Conservation (phyloP, 495 filamentous ascomycete species). For the Sphaerosporella brunnea region DNA sequence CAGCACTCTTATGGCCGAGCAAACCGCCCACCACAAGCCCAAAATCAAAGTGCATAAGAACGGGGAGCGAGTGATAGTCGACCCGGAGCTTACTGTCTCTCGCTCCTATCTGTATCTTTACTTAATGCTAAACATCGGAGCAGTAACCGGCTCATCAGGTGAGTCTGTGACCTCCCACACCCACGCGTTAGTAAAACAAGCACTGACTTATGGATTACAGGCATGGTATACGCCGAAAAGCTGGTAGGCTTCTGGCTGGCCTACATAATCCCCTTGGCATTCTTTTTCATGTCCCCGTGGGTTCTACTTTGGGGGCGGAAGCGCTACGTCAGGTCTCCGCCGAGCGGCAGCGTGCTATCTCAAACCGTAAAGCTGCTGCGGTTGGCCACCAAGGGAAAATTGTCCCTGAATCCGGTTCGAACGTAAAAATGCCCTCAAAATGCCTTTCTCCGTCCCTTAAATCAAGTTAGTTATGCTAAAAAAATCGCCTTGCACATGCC, state of each 20-base stretch:
- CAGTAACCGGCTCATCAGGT: slow-evolving; percentile 34
- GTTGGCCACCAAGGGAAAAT: slow-evolving; percentile 42
- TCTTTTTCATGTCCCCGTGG: slow-evolving; percentile 40
- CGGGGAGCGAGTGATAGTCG: slow-evolving; percentile 49
- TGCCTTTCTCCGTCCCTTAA: neutral
- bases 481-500: no score
- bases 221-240: slow-evolving; percentile 30
- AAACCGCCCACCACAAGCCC: neutral
- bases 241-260: slow-evolving; percentile 59
- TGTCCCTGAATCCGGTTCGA: slow-evolving; percentile 32
- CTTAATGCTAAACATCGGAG: slow-evolving; percentile 49
- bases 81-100: slow-evolving; percentile 41
- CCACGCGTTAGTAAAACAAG: neutral
- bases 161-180: neutral
- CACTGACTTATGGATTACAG: neutral
- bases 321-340: slow-evolving; percentile 38
- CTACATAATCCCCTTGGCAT: slow-evolving; percentile 39
- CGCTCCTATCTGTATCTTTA: slow-evolving; percentile 44
- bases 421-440: slow-evolving; percentile 12
- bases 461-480: neutral
- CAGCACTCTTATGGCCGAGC: slow-evolving; percentile 5
- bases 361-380: slow-evolving; percentile 37
- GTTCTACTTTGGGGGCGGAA: slow-evolving; percentile 42
- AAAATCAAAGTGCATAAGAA: slow-evolving; percentile 10
- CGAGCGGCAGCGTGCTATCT: slow-evolving; percentile 42